phyloP scores from a whole-genome alignment of 2,329 filamentous ascomycete genomes.

The Alternaria novae-zelandiae region DNA sequence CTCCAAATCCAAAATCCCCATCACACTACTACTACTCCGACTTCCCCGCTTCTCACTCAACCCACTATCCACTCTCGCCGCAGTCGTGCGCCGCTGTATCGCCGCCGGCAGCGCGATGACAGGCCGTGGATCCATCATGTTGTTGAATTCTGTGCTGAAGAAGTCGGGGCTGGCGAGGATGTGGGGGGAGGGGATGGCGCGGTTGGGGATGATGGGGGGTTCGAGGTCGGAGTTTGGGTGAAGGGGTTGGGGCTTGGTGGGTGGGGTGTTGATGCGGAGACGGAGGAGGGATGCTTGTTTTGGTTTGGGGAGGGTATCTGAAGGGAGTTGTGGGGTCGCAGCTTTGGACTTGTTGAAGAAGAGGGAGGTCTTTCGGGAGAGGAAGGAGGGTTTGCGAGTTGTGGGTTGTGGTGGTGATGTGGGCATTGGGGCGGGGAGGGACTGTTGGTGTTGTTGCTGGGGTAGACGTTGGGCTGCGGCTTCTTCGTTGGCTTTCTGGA shows the following conservation, averaged over 20 bases:
- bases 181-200: background rate
- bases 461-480: background rate
- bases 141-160: slow-evolving; percentile 1
- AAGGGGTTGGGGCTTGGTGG: background rate
- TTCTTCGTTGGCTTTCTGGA: background rate
- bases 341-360: slow-evolving; percentile 11
- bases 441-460: background rate
- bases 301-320: slow-evolving; percentile 1
- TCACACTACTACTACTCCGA: slow-evolving; percentile 1
- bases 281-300: slow-evolving; percentile 23
- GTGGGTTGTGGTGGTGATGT: slow-evolving; percentile 2
- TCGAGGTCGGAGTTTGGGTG: background rate
- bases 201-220: background rate
- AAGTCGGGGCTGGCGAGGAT: slow-evolving; percentile 9
- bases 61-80: slow-evolving; percentile 10
- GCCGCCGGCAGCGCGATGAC: background rate
- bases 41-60: slow-evolving; percentile 4
- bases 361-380: slow-evolving; percentile 17
- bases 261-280: slow-evolving; percentile 17
- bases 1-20: slow-evolving; percentile 14
- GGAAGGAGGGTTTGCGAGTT: background rate
- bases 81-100: background rate
- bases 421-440: background rate
- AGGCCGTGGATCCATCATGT: background rate
- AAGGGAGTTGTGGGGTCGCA: background rate